phyloP scores from a whole-genome alignment of 495 filamentous ascomycete genomes.

The Endocarpon pusillum region DNA sequence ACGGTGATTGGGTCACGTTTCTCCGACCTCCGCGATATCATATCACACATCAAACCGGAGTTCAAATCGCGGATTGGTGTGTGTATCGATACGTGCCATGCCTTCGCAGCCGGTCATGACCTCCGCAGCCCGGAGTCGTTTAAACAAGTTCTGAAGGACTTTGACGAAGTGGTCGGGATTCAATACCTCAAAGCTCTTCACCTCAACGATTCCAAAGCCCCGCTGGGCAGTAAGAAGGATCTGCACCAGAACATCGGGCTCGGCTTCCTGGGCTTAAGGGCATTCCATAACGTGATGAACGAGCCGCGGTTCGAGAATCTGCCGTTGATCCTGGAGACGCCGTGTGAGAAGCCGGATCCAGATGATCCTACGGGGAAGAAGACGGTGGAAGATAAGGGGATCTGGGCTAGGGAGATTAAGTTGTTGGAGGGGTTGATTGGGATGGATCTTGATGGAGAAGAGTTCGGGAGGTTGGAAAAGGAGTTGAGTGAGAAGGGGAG shows the following conservation, averaged over 20 bases:
- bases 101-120: constrained; percentile 88
- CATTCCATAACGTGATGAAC: constrained; percentile 87
- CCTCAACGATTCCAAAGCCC: constrained; percentile 86
- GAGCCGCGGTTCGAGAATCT: constrained; percentile 55
- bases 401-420: constrained; percentile 80
- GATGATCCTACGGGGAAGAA: constrained; percentile 20
- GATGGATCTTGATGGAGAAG: constrained; percentile 50
- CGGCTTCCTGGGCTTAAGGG: constrained; percentile 74
- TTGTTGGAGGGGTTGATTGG: constrained; percentile 77
- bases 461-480: constrained; percentile 47
- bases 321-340: constrained; percentile 90
- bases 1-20: constrained; percentile 78
- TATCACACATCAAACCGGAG: constrained; percentile 43
- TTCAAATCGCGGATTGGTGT: constrained; percentile 83
- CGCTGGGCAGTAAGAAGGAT: constrained; percentile 59
- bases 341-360: constrained; percentile 50
- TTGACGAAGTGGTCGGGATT: constrained; percentile 64
- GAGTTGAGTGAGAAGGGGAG: constrained; percentile 49
- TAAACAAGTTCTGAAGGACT: constrained; percentile 48
- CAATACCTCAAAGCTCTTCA: constrained; percentile 73
- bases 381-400: constrained; percentile 47
- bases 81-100: constrained; percentile 92
- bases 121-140: constrained; percentile 61
- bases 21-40: constrained; percentile 71
- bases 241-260: constrained; percentile 89